These are phyloP conservation scores for Byssoonygena ceratinophila DNA, from an alignment of 2,329 filamentous ascomycete species.

Conservation along the genomic window DNA sequence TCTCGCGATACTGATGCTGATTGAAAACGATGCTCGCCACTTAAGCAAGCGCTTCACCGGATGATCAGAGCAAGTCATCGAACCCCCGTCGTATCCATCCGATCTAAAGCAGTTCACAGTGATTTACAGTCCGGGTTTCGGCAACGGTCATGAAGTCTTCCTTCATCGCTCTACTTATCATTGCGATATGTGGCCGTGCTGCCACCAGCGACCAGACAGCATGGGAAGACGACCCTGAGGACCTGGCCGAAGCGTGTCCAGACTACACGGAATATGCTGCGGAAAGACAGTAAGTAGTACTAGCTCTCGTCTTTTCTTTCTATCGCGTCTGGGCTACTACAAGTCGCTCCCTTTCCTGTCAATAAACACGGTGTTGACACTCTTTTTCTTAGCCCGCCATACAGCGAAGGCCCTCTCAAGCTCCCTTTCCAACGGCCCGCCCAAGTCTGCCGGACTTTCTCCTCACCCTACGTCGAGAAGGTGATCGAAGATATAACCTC, in stretches of 20 bases:
- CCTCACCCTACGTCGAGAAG: conserved; percentile 73
- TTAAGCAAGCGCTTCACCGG: not conserved
- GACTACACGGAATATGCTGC: conserved; percentile 24
- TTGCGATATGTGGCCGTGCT: not conserved
- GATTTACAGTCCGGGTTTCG: not conserved
- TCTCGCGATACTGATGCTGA: not conserved
- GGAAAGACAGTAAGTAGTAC: conserved; percentile 17
- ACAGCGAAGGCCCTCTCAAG: conserved; percentile 65
- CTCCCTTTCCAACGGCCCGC: conserved; percentile 81
- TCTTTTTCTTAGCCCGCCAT: conserved; percentile 52
- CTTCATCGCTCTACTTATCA: not conserved
- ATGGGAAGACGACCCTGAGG: not conserved
- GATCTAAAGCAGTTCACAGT: no score
- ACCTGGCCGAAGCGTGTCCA: conserved; percentile 20
- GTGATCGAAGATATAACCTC: conserved; percentile 74
- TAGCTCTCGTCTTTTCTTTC: not conserved
- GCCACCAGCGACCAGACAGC: not conserved
- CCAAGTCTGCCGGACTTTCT: conserved; percentile 74
- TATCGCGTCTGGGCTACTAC: no score
- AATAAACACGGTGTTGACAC: conserved; percentile 4
- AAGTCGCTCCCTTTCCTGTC: no score
- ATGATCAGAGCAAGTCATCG: not conserved
- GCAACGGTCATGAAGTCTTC: no score
- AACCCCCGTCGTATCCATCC: not conserved
- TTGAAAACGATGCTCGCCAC: not conserved